A percentile compares a stretch with the other conserved stretches of the same genome.
These are phyloP conservation scores for Candida oleophila DNA, from an alignment of 805 yeast genomes.

Conservation along the genomic window DNA sequence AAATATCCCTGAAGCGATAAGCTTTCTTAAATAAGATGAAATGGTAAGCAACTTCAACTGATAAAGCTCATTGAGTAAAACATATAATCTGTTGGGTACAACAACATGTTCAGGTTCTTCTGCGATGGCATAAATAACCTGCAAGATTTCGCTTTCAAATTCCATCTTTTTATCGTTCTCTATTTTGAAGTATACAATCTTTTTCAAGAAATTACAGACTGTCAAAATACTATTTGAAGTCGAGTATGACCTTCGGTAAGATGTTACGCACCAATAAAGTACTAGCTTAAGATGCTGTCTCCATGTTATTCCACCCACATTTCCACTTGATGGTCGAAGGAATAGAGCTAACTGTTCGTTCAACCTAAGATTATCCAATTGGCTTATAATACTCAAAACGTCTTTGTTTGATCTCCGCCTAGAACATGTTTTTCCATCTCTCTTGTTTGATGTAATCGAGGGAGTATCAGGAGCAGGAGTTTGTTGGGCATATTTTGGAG, in stretches of 20 bases:
- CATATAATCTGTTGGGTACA: conserved; percentile 30
- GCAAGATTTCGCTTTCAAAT: conserved; percentile 41
- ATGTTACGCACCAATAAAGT: conserved; percentile 41
- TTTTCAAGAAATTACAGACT: conserved; percentile 47
- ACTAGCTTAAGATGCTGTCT: conserved; percentile 32
- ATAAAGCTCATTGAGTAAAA: conserved; percentile 53
- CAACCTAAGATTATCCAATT: conserved; percentile 33
- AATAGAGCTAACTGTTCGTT: conserved; percentile 28
- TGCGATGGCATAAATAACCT: conserved; percentile 33
- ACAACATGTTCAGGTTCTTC: conserved; percentile 15
- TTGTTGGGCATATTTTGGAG: too few species aligned
- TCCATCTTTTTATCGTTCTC: conserved; percentile 34
- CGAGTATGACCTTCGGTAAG: conserved; percentile 28
- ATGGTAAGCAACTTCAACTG: conserved; percentile 51
- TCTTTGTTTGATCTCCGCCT: conserved; percentile 23
- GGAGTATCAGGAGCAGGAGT: not conserved
- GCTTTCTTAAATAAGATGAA: conserved; percentile 69
- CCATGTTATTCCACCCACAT: conserved; percentile 24
- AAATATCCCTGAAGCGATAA: conserved; percentile 84
- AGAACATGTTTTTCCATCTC: not conserved
- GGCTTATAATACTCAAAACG: conserved; percentile 30
- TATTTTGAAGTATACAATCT: conserved; percentile 29
- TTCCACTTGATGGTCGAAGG: conserved; percentile 20
- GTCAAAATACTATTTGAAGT: conserved; percentile 32
- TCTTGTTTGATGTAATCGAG: not conserved